Evolutionary conservation across 371 early-diverging fungal genomes (phyloP).

Genomic region (Apophysomyces trapeziformis): DNA sequence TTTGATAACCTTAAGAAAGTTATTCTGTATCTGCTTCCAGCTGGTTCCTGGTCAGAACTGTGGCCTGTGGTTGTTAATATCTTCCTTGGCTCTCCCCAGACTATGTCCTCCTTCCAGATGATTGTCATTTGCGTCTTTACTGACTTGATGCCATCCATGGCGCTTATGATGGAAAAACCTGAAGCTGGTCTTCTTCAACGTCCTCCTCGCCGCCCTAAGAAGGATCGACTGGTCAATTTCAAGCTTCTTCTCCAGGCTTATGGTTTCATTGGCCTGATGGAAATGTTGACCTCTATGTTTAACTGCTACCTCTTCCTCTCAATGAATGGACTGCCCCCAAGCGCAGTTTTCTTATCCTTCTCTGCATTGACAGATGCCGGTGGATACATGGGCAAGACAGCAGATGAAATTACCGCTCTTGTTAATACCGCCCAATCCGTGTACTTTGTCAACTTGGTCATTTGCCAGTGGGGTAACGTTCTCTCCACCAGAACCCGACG

Average conservation of each 20-base stretch:
- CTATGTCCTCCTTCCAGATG: constrained; percentile 68
- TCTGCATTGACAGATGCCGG: constrained; percentile 53
- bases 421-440: constrained; percentile 62
- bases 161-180: constrained; percentile 69
- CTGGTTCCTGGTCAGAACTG: constrained; percentile 73
- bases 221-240: constrained; percentile 59
- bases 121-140: constrained; percentile 66
- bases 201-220: constrained; percentile 64
- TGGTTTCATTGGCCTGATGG: constrained; percentile 66
- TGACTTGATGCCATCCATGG: constrained; percentile 55
- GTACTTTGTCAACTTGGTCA: constrained; percentile 68
- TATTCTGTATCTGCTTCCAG: constrained; percentile 75
- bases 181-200: constrained; percentile 65
- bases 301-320: constrained; percentile 66
- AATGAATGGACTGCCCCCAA: constrained; percentile 46
- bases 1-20: constrained; percentile 87
- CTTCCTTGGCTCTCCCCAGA: constrained; percentile 69
- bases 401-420: constrained; percentile 44
- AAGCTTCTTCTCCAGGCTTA: constrained; percentile 66
- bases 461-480: constrained; percentile 61
- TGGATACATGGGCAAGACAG: constrained; percentile 52
- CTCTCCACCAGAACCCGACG: constrained; percentile 65
- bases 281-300: constrained; percentile 60
- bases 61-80: constrained; percentile 72
- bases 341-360: constrained; percentile 54